Conservation (phyloP, 1,284 basidiomycete genomes). For the Boletus mariae region DNA sequence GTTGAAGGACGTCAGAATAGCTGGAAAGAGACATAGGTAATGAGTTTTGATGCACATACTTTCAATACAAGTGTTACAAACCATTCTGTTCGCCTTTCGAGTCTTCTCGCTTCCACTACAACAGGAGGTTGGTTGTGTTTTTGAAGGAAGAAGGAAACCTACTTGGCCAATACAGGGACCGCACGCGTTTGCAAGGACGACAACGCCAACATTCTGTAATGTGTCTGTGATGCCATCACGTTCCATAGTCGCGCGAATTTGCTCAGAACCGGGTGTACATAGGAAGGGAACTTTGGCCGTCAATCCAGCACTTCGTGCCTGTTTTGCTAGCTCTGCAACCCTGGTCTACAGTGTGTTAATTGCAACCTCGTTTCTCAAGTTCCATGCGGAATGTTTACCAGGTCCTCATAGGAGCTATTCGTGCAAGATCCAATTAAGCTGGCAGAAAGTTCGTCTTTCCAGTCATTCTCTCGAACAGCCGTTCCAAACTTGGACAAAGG, state of each 20-base stretch:
- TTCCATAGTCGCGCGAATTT: slow-evolving; percentile 97
- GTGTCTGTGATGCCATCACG: slow-evolving; percentile 83
- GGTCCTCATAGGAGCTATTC: slow-evolving; percentile 95
- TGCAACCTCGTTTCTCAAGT: not conserved
- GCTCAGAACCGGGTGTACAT: slow-evolving; percentile 96
- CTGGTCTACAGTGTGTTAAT: slow-evolving; percentile 38
- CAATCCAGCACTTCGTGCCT: slow-evolving; percentile 84
- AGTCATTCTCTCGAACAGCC: slow-evolving; percentile 81
- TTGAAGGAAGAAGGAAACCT: slow-evolving; percentile 15
- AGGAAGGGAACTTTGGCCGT: slow-evolving; percentile 89
- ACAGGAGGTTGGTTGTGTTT: slow-evolving; percentile 4
- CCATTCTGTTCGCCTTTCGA: slow-evolving; percentile 91
- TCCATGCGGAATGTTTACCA: slow-evolving; percentile 47
- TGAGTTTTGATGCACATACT: slow-evolving; percentile 4
- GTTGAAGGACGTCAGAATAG: slow-evolving; percentile 97
- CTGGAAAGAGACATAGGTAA: slow-evolving; percentile 38
- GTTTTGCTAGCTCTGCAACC: slow-evolving; percentile 87
- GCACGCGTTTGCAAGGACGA: slow-evolving; percentile 96
- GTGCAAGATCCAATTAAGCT: slow-evolving; percentile 97
- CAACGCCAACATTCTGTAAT: slow-evolving; percentile 83
- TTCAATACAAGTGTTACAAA: slow-evolving; percentile 33
- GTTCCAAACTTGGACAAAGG: slow-evolving; percentile 89
- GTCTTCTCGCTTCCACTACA: slow-evolving; percentile 90
- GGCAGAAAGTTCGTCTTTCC: slow-evolving; percentile 90
- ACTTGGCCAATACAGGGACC: slow-evolving; percentile 98